Evolutionary conservation across 2,329 filamentous ascomycete species (phyloP).

Genomic region (Metarhizium brunneum): DNA sequence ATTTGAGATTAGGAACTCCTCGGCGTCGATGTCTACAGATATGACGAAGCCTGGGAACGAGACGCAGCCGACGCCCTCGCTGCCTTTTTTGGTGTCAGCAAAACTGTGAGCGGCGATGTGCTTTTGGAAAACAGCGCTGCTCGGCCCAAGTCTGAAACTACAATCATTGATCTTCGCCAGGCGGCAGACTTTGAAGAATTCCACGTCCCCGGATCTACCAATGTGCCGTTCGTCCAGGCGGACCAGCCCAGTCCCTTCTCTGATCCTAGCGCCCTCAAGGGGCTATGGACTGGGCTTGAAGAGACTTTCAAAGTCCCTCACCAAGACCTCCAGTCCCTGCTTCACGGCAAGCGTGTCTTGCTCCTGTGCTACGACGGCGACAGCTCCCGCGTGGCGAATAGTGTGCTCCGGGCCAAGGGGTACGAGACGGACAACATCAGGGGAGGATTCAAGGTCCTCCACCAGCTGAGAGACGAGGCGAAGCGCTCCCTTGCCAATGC

Average conservation of each 20-base stretch:
- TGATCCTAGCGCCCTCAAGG: conserved; percentile 30
- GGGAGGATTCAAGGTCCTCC: conserved; percentile 24
- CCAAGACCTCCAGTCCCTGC: conserved; percentile 10
- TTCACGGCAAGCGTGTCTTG: conserved; percentile 28
- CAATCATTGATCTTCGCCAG: conserved; percentile 36
- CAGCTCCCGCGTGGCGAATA: conserved; percentile 42
- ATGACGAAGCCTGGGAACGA: conserved; percentile 44
- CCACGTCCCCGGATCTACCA: conserved; percentile 34
- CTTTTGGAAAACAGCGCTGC: conserved; percentile 7
- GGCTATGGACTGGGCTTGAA: conserved; percentile 39
- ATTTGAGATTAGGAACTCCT: conserved; percentile 27
- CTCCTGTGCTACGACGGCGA: conserved; percentile 46
- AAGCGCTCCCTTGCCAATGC: neutral
- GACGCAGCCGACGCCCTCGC: conserved; percentile 27
- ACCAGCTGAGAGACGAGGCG: neutral
- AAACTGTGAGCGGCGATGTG: conserved; percentile 1
- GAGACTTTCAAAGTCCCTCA: conserved; percentile 24
- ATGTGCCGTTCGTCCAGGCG: conserved; percentile 30
- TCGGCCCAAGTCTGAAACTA: conserved; percentile 15
- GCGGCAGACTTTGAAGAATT: conserved; percentile 30
- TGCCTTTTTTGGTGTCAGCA: conserved; percentile 17
- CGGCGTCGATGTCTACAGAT: conserved; percentile 39
- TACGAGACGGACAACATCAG: conserved; percentile 35
- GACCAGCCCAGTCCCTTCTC: conserved; percentile 34
- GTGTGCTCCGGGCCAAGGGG: conserved; percentile 41